These are phyloP conservation scores for Apodospora peruviana DNA, from an alignment of 495 filamentous ascomycete genomes.

Conservation along the genomic window DNA sequence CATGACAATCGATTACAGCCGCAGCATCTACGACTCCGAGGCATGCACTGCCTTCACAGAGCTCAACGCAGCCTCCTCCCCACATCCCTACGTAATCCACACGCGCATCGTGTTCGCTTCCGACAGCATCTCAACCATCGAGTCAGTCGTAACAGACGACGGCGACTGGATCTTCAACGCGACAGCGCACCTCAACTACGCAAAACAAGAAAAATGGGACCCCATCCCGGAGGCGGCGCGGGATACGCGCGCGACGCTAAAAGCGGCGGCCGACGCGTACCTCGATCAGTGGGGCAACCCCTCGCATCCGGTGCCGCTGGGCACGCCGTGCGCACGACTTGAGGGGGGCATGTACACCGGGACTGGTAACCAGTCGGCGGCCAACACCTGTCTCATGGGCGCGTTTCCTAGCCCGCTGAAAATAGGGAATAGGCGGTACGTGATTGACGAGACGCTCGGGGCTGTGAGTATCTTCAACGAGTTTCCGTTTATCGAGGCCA, in stretches of 20 bases:
- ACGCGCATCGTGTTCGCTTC: slow-evolving; percentile 26
- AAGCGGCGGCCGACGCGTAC: slow-evolving; percentile 32
- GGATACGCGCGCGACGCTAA: slow-evolving; percentile 26
- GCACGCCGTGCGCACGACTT: slow-evolving; percentile 26
- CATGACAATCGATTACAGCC: slow-evolving; percentile 40
- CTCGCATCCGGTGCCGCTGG: slow-evolving; percentile 23
- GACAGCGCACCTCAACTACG: slow-evolving; percentile 25
- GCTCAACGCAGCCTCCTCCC: slow-evolving; percentile 31
- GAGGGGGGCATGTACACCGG: slow-evolving; percentile 34
- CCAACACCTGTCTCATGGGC: slow-evolving; percentile 32
- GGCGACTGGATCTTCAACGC: slow-evolving; percentile 41
- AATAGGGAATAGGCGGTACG: slow-evolving; percentile 29
- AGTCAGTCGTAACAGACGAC: slow-evolving; percentile 30
- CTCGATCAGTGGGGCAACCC: slow-evolving; percentile 29
- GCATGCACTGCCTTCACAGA: slow-evolving; percentile 44
- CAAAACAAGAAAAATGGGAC: slow-evolving; percentile 31
- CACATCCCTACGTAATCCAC: slow-evolving; percentile 32
- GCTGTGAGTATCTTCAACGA: slow-evolving; percentile 30
- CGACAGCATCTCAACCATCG: slow-evolving; percentile 24
- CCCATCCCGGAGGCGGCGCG: slow-evolving; percentile 25
- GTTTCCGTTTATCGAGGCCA: slow-evolving; percentile 30
- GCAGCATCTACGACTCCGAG: slow-evolving; percentile 37
- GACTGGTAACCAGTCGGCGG: slow-evolving; percentile 10
- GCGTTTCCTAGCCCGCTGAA: slow-evolving; percentile 27
- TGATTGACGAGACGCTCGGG: slow-evolving; percentile 32